Conservation (phyloP, 768 basidiomycete genomes). For the Agaricus sinodeliciosus region DNA sequence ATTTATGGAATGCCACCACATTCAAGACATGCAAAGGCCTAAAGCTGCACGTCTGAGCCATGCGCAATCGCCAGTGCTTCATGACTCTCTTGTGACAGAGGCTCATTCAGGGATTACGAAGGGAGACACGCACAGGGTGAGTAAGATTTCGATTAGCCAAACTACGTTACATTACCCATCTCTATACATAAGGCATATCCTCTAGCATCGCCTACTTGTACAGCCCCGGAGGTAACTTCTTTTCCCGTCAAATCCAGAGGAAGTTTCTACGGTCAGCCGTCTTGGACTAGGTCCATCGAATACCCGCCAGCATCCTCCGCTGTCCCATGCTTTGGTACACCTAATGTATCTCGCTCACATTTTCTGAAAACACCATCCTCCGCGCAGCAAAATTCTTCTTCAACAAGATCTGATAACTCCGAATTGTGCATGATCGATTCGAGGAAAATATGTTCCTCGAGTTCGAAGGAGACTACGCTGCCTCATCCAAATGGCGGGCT, state of each 20-base stretch:
- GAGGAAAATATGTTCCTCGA: too few relatives aligned
- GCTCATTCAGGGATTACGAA: background rate
- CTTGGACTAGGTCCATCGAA: conserved; percentile 1
- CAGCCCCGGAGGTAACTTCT: background rate
- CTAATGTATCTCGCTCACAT: too few relatives aligned
- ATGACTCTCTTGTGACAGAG: background rate
- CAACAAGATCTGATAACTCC: too few relatives aligned
- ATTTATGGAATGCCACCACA: conserved; percentile 6
- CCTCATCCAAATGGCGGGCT: too few relatives aligned
- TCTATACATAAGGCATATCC: background rate
- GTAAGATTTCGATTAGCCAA: background rate
- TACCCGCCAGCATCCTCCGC: background rate
- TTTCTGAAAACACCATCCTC: too few relatives aligned
- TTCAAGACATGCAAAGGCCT: background rate
- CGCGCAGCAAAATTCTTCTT: too few relatives aligned
- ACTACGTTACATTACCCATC: background rate
- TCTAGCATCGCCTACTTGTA: background rate
- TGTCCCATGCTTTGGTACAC: background rate
- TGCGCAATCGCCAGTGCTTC: conserved; percentile 1
- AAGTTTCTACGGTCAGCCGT: background rate
- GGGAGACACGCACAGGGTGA: background rate
- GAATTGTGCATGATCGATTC: too few relatives aligned
- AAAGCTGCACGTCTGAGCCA: background rate
- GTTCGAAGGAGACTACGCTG: too few relatives aligned
- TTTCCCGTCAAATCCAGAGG: background rate